Evolutionary conservation across 176 grass and related monocot genomes (phyloP), one percentile per base, ranked within the genome.

Genomic region (Lolium rigidum): DNA sequence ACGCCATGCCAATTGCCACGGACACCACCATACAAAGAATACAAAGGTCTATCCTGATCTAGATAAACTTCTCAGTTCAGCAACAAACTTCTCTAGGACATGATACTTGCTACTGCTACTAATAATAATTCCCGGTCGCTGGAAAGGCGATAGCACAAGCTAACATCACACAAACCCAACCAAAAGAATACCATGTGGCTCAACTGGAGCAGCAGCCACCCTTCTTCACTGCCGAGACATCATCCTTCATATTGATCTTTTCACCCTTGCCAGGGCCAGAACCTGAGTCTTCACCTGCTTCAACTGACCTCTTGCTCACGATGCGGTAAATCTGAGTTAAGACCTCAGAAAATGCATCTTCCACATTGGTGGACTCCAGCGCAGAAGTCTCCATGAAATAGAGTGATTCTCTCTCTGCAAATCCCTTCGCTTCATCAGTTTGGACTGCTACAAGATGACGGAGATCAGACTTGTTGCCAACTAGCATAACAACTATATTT

Each of bases 381-480:
- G 95, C 92, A 38, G 95, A 97, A 48, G 95, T 97, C 78, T 97
- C 92, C 92, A 97, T 97, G 78, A 97, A 97, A 81, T 97, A 97
- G 74, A 97, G 81, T 6, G 88, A 91, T 78, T 97, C 95, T 31
- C 81, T 92, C 84, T 94, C 92, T 6, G 95, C 92, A 64, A 94
- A 94, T 8, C 80, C 52, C 68, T 91, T 94, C 9, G 84, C 92
- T 63, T 97, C 95, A 77, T 97, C 95, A 0, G 95, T 87, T 77
- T 89, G 82, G 74, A 94, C 92, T 2, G 90, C 90, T 85, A 97
- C 84, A 54, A 94, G 85, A 76, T 97, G 95, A 14, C 92, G 92
- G 24, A 97, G 90, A 90, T 97, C 95, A 14, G 92, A 94, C 57
- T 94, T 97, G 88, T 97, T 94, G 63, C 95, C 92, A 62, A 97